A percentile compares a stretch with the other conserved stretches of the same genome.
Conservation (phyloP, 2,329 filamentous ascomycete species). For the Fusarium acutatum region DNA sequence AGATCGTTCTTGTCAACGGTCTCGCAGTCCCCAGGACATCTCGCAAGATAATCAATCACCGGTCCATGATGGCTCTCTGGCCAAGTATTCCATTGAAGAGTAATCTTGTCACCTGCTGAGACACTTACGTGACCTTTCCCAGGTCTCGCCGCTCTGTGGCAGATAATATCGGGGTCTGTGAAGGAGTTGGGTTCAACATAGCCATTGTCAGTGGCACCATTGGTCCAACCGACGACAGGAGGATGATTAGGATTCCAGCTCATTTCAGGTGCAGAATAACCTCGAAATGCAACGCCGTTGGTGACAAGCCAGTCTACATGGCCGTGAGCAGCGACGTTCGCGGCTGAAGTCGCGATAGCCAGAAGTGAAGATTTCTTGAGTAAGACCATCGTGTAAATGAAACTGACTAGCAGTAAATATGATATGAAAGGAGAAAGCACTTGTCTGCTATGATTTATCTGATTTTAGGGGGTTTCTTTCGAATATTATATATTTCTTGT, state of each 20-base stretch:
- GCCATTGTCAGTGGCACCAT: conserved; percentile 53
- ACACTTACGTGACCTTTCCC: conserved; percentile 50
- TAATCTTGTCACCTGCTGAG: conserved; percentile 51
- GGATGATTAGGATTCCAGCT: conserved; percentile 33
- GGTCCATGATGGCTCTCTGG: too few relatives aligned
- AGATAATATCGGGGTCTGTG: conserved; percentile 54
- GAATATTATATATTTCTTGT: not conserved
- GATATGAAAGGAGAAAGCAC: too few relatives aligned
- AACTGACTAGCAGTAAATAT: not conserved
- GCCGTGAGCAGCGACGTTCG: conserved; percentile 23
- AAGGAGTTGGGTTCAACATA: conserved; percentile 57
- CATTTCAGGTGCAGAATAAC: conserved; percentile 36
- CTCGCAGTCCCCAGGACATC: conserved; percentile 65
- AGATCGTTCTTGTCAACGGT: conserved; percentile 61
- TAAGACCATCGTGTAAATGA: not conserved
- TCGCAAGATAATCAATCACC: conserved; percentile 70
- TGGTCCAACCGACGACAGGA: conserved; percentile 37
- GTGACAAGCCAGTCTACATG: conserved; percentile 40
- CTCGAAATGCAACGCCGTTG: conserved; percentile 32
- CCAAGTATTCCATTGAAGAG: conserved; percentile 54
- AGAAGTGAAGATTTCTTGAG: not conserved
- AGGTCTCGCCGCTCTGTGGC: conserved; percentile 52
- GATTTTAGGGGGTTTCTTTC: fast-evolving
- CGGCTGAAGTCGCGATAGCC: not conserved
- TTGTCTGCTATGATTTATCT: too few relatives aligned